Evolutionary conservation across 2,329 filamentous ascomycete genomes (phyloP).

Genomic region (Pezicula carpinea): DNA sequence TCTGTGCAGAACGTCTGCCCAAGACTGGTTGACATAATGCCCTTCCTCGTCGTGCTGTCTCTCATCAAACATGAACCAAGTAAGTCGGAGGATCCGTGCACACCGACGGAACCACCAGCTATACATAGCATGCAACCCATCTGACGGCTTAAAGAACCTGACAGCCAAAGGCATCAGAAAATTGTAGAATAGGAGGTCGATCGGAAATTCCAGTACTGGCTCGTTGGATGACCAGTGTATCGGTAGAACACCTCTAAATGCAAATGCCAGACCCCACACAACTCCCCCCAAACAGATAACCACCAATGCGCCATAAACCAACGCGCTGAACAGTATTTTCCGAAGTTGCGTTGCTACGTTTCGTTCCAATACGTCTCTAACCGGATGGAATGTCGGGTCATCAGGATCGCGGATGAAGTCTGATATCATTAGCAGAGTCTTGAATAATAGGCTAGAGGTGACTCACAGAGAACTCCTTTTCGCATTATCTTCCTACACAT

Average conservation of each 20-base stretch:
- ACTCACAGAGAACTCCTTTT: conserved; percentile 83
- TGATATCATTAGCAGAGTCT: conserved; percentile 34
- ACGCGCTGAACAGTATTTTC: conserved; percentile 92
- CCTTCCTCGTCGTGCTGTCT: conserved; percentile 79
- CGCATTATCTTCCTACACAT: conserved; percentile 99
- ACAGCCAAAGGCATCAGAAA: conserved; percentile 88
- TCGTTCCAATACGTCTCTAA: conserved; percentile 91
- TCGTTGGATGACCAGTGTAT: conserved; percentile 93
- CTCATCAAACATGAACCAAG: conserved; percentile 90
- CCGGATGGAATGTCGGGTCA: conserved; percentile 95
- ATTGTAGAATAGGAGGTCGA: conserved; percentile 94
- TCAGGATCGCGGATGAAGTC: conserved; percentile 98
- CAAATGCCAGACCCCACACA: conserved; percentile 79
- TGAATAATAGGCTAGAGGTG: not conserved
- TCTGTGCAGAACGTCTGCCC: conserved; percentile 50
- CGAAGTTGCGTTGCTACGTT: conserved; percentile 88
- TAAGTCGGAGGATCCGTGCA: conserved; percentile 73
- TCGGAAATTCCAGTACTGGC: conserved; percentile 87
- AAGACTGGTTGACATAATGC: conserved; percentile 53
- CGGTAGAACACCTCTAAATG: conserved; percentile 70
- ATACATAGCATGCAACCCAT: conserved; percentile 80
- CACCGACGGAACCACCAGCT: conserved; percentile 94
- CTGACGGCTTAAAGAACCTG: conserved; percentile 77
- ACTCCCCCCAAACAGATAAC: conserved; percentile 92
- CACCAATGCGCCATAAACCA: conserved; percentile 91